phyloP scores from a whole-genome alignment of 1,284 basidiomycete genomes.

The Cryptococcus amylolentus region DNA sequence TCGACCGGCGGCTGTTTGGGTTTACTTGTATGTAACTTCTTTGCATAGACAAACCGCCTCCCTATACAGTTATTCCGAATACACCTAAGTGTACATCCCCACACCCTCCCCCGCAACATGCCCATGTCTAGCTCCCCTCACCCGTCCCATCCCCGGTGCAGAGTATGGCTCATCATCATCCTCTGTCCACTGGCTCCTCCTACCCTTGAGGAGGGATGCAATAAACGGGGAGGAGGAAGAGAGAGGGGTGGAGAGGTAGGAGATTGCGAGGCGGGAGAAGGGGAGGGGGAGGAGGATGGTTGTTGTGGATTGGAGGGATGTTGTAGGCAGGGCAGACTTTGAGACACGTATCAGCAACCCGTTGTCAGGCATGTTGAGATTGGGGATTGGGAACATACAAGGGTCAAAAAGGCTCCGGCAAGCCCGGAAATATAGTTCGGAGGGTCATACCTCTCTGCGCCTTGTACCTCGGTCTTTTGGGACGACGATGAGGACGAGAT shows the following conservation, averaged over 20 bases:
- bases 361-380: neutral
- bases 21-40: no score
- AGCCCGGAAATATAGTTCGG: conserved; percentile 43
- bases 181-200: conserved; percentile 28
- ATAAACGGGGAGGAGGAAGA: neutral
- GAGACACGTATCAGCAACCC: conserved; percentile 1
- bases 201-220: neutral
- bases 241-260: conserved; percentile 9
- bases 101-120: conserved; percentile 14
- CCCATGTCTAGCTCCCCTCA: conserved; percentile 1
- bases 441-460: conserved; percentile 21
- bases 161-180: conserved; percentile 39
- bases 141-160: conserved; percentile 32
- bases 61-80: neutral
- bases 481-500: conserved; percentile 13
- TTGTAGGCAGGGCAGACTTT: conserved; percentile 29
- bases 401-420: conserved; percentile 29
- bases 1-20: neutral
- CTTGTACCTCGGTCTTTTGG: neutral
- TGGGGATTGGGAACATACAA: conserved; percentile 14
- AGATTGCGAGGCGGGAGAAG: conserved; percentile 21
- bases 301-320: conserved; percentile 6
- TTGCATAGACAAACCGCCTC: no score
- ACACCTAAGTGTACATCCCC: conserved; percentile 34
- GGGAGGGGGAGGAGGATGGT: conserved; percentile 35